phyloP scores from a whole-genome alignment of 2,329 filamentous ascomycete genomes.

The Akanthomyces dipterigenus region DNA sequence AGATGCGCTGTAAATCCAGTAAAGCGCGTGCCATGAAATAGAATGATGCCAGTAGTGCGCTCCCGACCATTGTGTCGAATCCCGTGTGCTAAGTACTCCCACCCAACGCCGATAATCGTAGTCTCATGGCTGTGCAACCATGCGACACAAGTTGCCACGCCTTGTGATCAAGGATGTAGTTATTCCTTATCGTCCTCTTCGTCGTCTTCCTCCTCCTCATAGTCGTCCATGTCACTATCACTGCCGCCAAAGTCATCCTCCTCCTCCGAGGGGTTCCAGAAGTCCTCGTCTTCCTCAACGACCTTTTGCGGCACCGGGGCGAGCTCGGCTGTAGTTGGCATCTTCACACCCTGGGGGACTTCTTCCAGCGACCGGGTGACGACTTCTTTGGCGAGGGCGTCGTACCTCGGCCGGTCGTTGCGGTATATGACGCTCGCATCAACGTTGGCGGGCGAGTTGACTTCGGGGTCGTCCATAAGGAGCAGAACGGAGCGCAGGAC shows the following conservation, averaged over 20 bases:
- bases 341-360: conserved; percentile 70
- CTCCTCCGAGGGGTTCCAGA: conserved; percentile 72
- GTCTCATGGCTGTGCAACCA: not conserved
- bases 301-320: conserved; percentile 53
- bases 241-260: conserved; percentile 74
- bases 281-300: conserved; percentile 66
- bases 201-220: conserved; percentile 51
- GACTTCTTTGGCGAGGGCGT: conserved; percentile 59
- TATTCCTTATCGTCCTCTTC: conserved; percentile 44
- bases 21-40: not conserved
- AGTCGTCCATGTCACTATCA: conserved; percentile 59
- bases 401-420: conserved; percentile 63
- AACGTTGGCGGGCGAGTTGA: conserved; percentile 89
- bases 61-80: not conserved
- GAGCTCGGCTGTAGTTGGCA: conserved; percentile 69
- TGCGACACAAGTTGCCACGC: not conserved
- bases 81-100: not conserved
- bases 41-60: not conserved
- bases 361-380: conserved; percentile 70
- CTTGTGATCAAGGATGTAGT: conserved; percentile 19
- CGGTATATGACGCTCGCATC: conserved; percentile 84
- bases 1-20: conserved; percentile 6
- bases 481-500: conserved; percentile 89
- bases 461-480: conserved; percentile 88
- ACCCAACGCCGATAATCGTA: not conserved